These are phyloP conservation scores for Saussurea involucrata DNA, from an alignment of 129 eudicot genomes.

Conservation along the genomic window DNA sequence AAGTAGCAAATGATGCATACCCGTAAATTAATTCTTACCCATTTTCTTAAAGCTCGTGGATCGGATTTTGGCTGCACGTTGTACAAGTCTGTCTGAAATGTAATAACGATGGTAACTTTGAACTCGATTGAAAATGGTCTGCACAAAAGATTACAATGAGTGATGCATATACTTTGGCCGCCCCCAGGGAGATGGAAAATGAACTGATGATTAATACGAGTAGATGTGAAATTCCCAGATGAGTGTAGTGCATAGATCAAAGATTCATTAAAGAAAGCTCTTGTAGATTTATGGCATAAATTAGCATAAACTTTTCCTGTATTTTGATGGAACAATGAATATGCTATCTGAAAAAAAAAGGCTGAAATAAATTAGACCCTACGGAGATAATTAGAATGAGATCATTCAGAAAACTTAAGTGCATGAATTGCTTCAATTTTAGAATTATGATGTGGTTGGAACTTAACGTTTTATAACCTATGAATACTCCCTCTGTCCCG, in stretches of 20 bases:
- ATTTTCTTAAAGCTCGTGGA: conserved; percentile 50
- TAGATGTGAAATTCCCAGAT: neutral
- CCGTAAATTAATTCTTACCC: conserved; percentile 44
- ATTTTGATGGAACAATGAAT: neutral
- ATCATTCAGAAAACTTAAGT: neutral
- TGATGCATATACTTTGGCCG: neutral
- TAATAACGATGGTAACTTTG: conserved; percentile 56
- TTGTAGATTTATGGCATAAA: neutral
- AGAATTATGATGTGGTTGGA: neutral
- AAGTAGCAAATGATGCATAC: neutral
- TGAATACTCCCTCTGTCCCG: no score
- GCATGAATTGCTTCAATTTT: neutral
- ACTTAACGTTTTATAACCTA: neutral
- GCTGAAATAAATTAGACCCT: neutral
- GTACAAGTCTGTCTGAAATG: conserved; percentile 60
- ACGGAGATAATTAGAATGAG: neutral
- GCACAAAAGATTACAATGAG: conserved; percentile 23
- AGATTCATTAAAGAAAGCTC: neutral
- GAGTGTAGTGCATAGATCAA: neutral
- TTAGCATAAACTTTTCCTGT: neutral
- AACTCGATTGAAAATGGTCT: conserved; percentile 81
- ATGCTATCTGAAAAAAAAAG: neutral
- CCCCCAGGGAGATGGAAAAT: neutral
- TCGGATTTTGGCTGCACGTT: conserved; percentile 59
- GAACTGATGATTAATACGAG: neutral